phyloP scores from a whole-genome alignment of 1,284 basidiomycete genomes.

The Agroathelia rolfsii region DNA sequence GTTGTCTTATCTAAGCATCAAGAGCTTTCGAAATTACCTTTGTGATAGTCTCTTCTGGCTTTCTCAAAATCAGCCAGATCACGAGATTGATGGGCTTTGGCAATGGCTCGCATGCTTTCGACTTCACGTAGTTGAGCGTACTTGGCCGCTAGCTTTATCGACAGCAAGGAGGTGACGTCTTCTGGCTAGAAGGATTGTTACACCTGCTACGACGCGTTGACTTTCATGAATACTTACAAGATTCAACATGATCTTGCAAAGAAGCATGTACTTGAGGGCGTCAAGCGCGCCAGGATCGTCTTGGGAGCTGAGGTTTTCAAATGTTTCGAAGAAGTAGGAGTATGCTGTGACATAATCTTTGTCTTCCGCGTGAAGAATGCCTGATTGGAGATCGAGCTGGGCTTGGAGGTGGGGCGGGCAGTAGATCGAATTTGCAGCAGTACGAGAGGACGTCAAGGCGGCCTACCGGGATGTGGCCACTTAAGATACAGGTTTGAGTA shows the following conservation, averaged over 20 bases:
- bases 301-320: conserved; percentile 68
- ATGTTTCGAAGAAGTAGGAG: conserved; percentile 96
- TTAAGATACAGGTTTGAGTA: background rate
- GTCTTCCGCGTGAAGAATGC: conserved; percentile 91
- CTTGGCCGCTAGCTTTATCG: conserved; percentile 81
- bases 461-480: conserved; percentile 42
- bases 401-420: conserved; percentile 92
- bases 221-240: too few species aligned
- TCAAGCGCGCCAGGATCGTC: conserved; percentile 74
- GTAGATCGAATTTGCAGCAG: conserved; percentile 95
- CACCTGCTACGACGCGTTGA: too few species aligned
- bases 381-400: conserved; percentile 85
- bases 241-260: conserved; percentile 98
- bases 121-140: conserved; percentile 80
- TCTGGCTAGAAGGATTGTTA: conserved; percentile 54
- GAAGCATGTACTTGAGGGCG: conserved; percentile 93
- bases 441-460: conserved; percentile 84
- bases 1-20: background rate
- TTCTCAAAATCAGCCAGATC: conserved; percentile 87
- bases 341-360: conserved; percentile 97
- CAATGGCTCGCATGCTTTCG: conserved; percentile 92
- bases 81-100: conserved; percentile 86
- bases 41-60: conserved; percentile 79
- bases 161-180: conserved; percentile 80
- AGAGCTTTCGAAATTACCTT: conserved; percentile 42